Conservation (phyloP, 1,284 basidiomycete genomes). For the Ganoderma boninense region DNA sequence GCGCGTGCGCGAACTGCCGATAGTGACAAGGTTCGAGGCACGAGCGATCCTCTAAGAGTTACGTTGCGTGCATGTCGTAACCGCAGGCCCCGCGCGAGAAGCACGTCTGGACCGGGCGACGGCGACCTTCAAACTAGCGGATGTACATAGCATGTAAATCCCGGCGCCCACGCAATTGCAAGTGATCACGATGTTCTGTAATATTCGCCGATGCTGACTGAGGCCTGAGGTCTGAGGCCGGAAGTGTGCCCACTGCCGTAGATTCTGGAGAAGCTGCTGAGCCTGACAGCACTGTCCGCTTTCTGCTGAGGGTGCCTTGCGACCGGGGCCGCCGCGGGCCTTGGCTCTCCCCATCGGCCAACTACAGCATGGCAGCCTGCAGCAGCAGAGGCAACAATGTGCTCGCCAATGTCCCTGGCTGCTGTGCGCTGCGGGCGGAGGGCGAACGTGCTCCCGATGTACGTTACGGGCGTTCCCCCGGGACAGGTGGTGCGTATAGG, state of each 20-base stretch:
- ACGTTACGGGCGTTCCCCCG: neutral
- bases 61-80: neutral
- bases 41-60: neutral
- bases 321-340: constrained; percentile 1
- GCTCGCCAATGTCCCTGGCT: neutral
- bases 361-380: too few relatives aligned
- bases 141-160: neutral
- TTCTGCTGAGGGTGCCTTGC: neutral
- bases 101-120: neutral
- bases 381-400: neutral
- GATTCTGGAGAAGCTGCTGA: neutral
- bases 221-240: too few relatives aligned
- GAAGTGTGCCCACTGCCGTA: too few relatives aligned
- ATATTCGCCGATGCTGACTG: neutral
- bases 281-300: neutral
- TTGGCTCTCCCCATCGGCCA: neutral
- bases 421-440: neutral
- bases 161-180: neutral
- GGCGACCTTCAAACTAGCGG: neutral
- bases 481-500: neutral
- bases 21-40: neutral
- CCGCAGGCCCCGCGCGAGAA: neutral
- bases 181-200: neutral
- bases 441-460: neutral
- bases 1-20: neutral